Conservation (phyloP, 148 eudicot genomes). For the Rhododendron vialii region DNA sequence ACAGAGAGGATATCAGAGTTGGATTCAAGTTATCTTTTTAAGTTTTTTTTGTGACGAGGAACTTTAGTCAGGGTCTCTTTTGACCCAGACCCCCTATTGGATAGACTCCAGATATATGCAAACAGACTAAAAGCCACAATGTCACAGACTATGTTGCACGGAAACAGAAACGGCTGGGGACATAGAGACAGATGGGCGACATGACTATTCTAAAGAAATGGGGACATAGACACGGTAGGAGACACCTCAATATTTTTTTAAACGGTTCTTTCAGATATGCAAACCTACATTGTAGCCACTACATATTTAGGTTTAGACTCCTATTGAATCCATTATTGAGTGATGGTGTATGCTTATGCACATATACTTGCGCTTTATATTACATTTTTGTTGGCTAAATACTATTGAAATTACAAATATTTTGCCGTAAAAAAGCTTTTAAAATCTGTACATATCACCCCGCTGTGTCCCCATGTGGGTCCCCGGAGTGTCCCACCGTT, state of each 20-base stretch:
- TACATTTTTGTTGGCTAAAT: no score
- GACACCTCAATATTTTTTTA: neutral
- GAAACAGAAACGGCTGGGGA: neutral
- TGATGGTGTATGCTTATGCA: neutral
- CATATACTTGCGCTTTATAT: no score
- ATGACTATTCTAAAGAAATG: neutral
- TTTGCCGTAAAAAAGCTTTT: neutral
- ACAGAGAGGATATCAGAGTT: neutral
- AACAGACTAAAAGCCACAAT: neutral
- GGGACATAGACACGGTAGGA: neutral
- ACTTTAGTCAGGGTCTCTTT: neutral
- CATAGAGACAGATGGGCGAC: neutral
- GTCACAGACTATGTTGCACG: neutral
- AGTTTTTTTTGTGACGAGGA: neutral
- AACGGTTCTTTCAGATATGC: neutral
- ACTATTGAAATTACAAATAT: no score
- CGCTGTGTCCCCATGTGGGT: neutral
- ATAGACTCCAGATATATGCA: neutral
- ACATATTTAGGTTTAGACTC: neutral
- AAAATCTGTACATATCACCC: neutral
- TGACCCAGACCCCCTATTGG: neutral
- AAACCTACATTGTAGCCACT: neutral
- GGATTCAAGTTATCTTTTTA: neutral
- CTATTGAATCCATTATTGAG: neutral
- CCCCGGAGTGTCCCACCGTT: neutral